Evolutionary conservation across 1,139 yeast species (phyloP).

Genomic region (Scheffersomyces stambukii): DNA sequence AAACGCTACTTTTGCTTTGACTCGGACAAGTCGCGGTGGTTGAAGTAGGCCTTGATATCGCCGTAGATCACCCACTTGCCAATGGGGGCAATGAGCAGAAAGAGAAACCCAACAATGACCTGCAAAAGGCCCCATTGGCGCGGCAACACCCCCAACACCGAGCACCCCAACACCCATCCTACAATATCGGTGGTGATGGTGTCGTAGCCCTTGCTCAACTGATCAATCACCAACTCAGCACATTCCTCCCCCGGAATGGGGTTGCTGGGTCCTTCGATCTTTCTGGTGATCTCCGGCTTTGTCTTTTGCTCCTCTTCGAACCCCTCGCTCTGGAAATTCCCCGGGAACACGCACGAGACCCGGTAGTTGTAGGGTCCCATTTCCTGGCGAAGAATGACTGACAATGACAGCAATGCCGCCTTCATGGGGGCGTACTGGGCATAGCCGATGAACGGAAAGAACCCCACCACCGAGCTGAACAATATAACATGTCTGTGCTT

Average conservation of each 20-base stretch:
- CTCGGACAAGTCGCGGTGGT: slow-evolving; percentile 11
- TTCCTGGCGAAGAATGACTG: slow-evolving; percentile 80
- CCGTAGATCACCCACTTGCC: slow-evolving; percentile 49
- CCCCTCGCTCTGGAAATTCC: slow-evolving; percentile 89
- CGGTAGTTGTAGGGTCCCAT: slow-evolving; percentile 61
- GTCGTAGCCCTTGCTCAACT: slow-evolving; percentile 63
- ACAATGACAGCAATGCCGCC: slow-evolving; percentile 72
- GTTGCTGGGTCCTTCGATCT: slow-evolving; percentile 79
- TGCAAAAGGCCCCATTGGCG: slow-evolving; percentile 58
- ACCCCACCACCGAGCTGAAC: slow-evolving; percentile 77
- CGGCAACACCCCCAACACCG: slow-evolving; percentile 69
- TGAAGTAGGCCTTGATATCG: slow-evolving; percentile 40
- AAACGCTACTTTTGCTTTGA: no score
- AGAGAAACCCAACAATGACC: slow-evolving; percentile 40
- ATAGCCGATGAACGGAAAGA: slow-evolving; percentile 89
- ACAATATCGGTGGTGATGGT: slow-evolving; percentile 77
- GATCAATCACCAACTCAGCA: slow-evolving; percentile 54
- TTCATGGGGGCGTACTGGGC: slow-evolving; percentile 87
- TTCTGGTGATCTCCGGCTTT: slow-evolving; percentile 79
- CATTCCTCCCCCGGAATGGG: slow-evolving; percentile 69
- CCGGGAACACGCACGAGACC: slow-evolving; percentile 70
- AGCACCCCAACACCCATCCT: slow-evolving; percentile 76
- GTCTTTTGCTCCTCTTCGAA: slow-evolving; percentile 73
- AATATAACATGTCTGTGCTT: slow-evolving; percentile 59
- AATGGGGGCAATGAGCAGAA: slow-evolving; percentile 64